Base-by-base conservation (phyloP, 2,329 filamentous ascomycete genomes). In the Claviceps monticola region DNA sequence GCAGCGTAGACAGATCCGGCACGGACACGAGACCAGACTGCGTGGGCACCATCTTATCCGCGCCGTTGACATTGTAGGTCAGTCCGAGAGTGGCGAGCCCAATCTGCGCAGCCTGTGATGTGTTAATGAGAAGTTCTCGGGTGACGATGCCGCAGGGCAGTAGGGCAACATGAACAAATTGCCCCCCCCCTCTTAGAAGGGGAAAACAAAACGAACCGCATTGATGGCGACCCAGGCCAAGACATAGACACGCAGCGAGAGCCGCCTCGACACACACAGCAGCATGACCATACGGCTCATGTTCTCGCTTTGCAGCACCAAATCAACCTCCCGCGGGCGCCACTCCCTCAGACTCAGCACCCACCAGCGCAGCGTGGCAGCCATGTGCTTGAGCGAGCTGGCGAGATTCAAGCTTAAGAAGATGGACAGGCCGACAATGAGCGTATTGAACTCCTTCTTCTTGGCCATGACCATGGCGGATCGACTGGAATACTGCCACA, bases 331-430 rank as follows among this genome's bases (percentile, higher is more conserved):
- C 5, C 58, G 59, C 42, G 67, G 59, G 37, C 64, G 65, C 53
- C 68, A 63, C 41, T 64, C 61, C 5, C 63, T 59, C 8, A 61
- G 59, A 52, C 64, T 66, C 43, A 75, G 56, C 29, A 74, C 66
- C 61, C 69, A 71, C 70, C 72, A 74, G n/a, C 72, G 62, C 54
- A 72, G 59, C 53, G 72, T 70, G 14, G 64, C 58, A 3, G 70
- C 66, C 64, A 73, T 69, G 29, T 64, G 65, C 52, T 72, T 72
- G 21, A 75, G 62, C 6, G 66, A 65, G 55, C 63, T 70, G 2
- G 68, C 65, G 43, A 73, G 66, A 47, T 69, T 68, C 48, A 74
- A 56, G 51, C 69, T 68, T 17, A 74, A 58, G 0, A 61, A 57
- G 36, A 74, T 72, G 46, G 68, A 68, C 5, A 74, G 60, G 0